Conservation (phyloP, 192 early-diverging fungal species). For the Coemansia sp. region DNA sequence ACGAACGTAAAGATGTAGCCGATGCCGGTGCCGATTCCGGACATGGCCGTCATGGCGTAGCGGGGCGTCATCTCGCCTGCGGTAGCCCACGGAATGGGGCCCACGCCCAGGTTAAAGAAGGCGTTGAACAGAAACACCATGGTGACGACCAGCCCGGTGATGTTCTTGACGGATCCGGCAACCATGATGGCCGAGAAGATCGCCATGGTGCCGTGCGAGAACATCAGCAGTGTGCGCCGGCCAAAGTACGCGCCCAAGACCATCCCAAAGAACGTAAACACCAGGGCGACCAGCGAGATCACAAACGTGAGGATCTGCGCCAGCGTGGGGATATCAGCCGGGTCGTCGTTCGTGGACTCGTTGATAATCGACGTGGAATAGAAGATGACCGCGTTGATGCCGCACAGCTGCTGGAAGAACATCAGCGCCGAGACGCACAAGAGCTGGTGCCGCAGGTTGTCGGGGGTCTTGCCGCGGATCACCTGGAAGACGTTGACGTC, state of each 20-base stretch:
- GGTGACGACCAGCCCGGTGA: constrained; percentile 60
- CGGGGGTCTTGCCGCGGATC: constrained; percentile 52
- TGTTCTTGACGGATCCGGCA: constrained; percentile 58
- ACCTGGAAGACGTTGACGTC: constrained; percentile 55
- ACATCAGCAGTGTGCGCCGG: constrained; percentile 67
- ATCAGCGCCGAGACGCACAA: constrained; percentile 65
- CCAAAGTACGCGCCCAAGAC: constrained; percentile 69
- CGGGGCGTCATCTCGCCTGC: constrained; percentile 74
- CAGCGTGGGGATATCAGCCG: constrained; percentile 51
- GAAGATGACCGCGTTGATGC: constrained; percentile 83
- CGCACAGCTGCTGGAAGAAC: constrained; percentile 77
- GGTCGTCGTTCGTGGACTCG: constrained; percentile 45
- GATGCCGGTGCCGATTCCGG: constrained; percentile 66
- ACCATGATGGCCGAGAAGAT: constrained; percentile 62
- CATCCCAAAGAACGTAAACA: constrained; percentile 50
- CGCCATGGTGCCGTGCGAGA: constrained; percentile 63
- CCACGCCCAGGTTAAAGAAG: constrained; percentile 75
- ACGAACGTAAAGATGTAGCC: constrained; percentile 71
- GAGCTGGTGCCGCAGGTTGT: constrained; percentile 61
- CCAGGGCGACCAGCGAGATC: constrained; percentile 48
- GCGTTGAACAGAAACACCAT: constrained; percentile 74
- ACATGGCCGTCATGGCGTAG: constrained; percentile 69
- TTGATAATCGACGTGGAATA: constrained; percentile 85
- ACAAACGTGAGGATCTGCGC: constrained; percentile 52
- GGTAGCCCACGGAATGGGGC: constrained; percentile 80